Percentiles rank a stretch among this genome's conserved stretches.
Conservation (phyloP, 306 rosid genomes). For the Pterocarpus santalinus region DNA sequence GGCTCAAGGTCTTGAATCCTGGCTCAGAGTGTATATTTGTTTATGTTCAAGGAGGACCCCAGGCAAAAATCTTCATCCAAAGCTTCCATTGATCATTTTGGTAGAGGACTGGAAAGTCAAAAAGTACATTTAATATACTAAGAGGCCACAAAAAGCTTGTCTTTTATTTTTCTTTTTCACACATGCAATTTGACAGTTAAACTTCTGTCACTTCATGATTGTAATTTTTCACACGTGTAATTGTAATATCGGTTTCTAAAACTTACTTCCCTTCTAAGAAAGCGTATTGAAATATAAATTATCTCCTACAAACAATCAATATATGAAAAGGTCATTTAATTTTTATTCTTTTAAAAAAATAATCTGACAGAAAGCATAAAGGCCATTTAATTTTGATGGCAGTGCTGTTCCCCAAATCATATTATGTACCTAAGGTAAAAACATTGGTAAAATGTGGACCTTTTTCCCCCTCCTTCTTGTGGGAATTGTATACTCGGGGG, state of each 20-base stretch:
- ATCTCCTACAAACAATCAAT: background rate
- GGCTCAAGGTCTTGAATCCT: conserved; percentile 71
- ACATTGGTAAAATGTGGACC: background rate
- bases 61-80: conserved; percentile 62
- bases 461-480: background rate
- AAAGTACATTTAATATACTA: conserved; percentile 9
- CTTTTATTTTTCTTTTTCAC: background rate
- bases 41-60: conserved; percentile 90
- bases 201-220: conserved; percentile 16
- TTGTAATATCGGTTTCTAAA: conserved; percentile 29
- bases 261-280: background rate
- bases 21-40: conserved; percentile 68
- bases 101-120: background rate
- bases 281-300: background rate
- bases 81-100: conserved; percentile 64
- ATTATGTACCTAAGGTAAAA: no score
- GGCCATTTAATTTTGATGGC: no score
- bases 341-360: no score
- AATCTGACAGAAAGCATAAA: no score
- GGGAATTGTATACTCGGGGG: background rate
- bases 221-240: conserved; percentile 25
- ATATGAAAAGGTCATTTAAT: background rate
- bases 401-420: no score
- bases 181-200: conserved; percentile 20
- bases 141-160: background rate